Conservation (phyloP, 2,329 filamentous ascomycete genomes). For the Aspergillus costaricaensis region DNA sequence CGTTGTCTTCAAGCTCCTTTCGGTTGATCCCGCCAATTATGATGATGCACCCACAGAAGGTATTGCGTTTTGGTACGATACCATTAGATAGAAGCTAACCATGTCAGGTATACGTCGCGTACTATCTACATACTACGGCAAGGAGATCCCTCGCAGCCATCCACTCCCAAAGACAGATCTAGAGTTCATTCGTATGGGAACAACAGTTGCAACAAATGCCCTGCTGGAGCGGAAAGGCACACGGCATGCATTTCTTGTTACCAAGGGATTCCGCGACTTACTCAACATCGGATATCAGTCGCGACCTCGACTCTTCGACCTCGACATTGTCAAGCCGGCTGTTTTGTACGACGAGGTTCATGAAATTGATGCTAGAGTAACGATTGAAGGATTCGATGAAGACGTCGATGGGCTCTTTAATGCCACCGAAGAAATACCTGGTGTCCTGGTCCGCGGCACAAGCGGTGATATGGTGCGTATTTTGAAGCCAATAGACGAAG, state of each 20-base stretch:
- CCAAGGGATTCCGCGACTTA: conserved; percentile 80
- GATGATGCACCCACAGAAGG: conserved; percentile 69
- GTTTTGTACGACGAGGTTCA: conserved; percentile 25
- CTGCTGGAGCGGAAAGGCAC: conserved; percentile 83
- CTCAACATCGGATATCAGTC: conserved; percentile 86
- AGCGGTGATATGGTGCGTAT: conserved; percentile 65
- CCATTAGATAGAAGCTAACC: neutral
- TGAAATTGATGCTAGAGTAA: conserved; percentile 49
- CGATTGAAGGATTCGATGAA: conserved; percentile 37
- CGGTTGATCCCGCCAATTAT: conserved; percentile 29
- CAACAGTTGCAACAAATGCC: conserved; percentile 86
- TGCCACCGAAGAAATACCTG: conserved; percentile 16
- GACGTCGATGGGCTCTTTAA: conserved; percentile 23
- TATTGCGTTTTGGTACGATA: conserved; percentile 54
- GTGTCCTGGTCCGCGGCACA: conserved; percentile 51
- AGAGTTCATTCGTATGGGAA: conserved; percentile 76
- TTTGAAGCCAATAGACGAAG: conserved; percentile 57
- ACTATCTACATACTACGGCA: conserved; percentile 11
- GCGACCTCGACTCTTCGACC: conserved; percentile 80
- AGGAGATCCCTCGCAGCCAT: conserved; percentile 18
- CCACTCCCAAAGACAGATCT: conserved; percentile 19
- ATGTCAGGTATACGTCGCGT: conserved; percentile 51
- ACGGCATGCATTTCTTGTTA: conserved; percentile 78
- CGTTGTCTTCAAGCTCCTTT: conserved; percentile 29
- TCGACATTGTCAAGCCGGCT: conserved; percentile 79